A percentile compares a stretch with the other conserved stretches of the same genome.
Conservation (phyloP, 2,329 filamentous ascomycete species). For the Fusarium sp. region DNA sequence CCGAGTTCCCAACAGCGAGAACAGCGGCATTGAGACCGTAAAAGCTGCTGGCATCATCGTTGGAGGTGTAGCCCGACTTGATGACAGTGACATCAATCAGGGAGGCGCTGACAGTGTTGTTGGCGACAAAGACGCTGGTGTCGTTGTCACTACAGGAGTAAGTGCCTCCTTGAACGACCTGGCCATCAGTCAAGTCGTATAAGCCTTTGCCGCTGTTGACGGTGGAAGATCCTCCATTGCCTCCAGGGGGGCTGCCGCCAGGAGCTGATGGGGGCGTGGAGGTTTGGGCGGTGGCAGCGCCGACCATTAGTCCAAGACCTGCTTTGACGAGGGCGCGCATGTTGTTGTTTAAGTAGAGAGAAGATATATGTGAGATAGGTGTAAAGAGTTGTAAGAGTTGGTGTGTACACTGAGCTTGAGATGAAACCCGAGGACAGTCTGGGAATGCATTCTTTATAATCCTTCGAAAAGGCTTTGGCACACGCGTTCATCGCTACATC, state of each 20-base stretch:
- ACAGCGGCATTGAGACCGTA: constrained; percentile 22
- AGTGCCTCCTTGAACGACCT: constrained; percentile 10
- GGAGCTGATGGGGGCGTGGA: background rate
- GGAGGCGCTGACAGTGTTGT: constrained; percentile 16
- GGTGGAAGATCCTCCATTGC: background rate
- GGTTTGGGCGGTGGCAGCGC: constrained; percentile 3
- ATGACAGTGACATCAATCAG: constrained; percentile 8
- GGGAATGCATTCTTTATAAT: no score
- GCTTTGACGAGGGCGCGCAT: constrained; percentile 14
- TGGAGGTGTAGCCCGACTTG: constrained; percentile 21
- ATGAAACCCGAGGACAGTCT: no score
- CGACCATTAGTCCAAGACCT: constrained; percentile 1
- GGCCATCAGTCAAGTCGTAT: constrained; percentile 7
- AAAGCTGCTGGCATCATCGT: constrained; percentile 19
- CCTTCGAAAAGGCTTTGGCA: no score
- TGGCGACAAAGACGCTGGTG: constrained; percentile 21
- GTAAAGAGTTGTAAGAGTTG: background rate
- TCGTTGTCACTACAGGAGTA: constrained; percentile 12
- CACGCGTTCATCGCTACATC: background rate
- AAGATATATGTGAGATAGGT: background rate
- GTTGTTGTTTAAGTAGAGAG: background rate
- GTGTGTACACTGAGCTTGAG: background rate
- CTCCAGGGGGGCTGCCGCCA: background rate
- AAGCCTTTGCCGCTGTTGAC: constrained; percentile 25
- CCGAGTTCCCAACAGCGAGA: constrained; percentile 12